Base-by-base conservation (phyloP, 768 basidiomycete species). In the Rhizopogon vesiculosus region DNA sequence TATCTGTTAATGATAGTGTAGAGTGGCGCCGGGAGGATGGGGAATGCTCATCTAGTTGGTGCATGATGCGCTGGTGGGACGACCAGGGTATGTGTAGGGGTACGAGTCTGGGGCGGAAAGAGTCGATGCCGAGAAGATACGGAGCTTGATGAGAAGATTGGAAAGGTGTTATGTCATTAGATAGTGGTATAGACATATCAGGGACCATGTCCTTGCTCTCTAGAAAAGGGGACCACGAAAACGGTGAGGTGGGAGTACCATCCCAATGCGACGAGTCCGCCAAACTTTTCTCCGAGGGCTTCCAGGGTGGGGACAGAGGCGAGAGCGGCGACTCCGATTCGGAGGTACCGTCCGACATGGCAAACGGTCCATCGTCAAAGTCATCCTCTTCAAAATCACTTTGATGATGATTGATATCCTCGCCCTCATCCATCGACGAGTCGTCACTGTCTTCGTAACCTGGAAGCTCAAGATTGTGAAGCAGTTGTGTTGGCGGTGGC, bases 401-500 rank as follows among this genome's bases (percentile, higher is more conserved):
- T 68, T 3, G 53, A 55, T 22, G 54, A 53, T 13, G 45, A 46
- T 19, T n/a, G 55, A 58, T 49, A 59, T 56, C 19, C 43, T 43
- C 15, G 57, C 56, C 56, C 31, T 60, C 61, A 6, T 64, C 54
- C 42, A 54, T 56, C 31, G 31, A 28, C 5, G 40, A 8, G 15
- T 69, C 68, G 22, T 45, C 42, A 56, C 62, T 59, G 13, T 53
- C 28, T 44, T 75, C 76, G 8, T 62, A 43, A 28, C 72, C 72
- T 7, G 79, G 77, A 33, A 79, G 57, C 43, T 61, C 66, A 19
- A 68, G 68, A 0, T 71, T 74, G 42, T 63, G 56, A 29, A 68
- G 72, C 19, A 74, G 74, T 53, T 76, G 65, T 18, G 76, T 78
- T 38, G 74, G 71, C 16, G 77, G 77, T 51, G 77, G 78, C 18